Evolutionary conservation across 176 grass and related monocot genomes (phyloP).

Genomic region (Juncus inflexus): DNA sequence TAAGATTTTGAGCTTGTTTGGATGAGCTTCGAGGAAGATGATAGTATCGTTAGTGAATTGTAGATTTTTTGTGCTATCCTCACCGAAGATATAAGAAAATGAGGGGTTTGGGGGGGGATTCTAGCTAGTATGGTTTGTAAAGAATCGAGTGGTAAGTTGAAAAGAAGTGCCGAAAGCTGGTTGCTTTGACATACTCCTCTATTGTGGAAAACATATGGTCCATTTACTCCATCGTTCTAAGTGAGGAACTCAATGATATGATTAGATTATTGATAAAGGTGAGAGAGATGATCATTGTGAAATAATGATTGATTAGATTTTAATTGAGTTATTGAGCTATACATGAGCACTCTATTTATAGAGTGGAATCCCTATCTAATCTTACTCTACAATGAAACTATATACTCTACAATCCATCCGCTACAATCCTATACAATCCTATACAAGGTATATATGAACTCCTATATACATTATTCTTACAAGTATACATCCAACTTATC

Average conservation of each 20-base stretch:
- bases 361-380: too few relatives aligned
- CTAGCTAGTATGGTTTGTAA: neutral
- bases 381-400: too few relatives aligned
- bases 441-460: too few relatives aligned
- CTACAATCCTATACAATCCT: too few relatives aligned
- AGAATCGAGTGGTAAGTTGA: too few relatives aligned
- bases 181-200: neutral
- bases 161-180: neutral
- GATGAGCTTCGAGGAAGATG: neutral
- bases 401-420: too few relatives aligned
- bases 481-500: neutral
- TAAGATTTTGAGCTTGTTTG: neutral
- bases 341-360: too few relatives aligned
- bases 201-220: neutral
- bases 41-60: neutral
- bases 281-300: too few relatives aligned
- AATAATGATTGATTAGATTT: too few relatives aligned
- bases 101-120: neutral
- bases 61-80: neutral
- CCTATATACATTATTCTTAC: too few relatives aligned
- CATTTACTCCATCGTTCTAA: neutral
- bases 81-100: too few relatives aligned
- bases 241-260: neutral
- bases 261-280: neutral
- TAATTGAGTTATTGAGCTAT: too few relatives aligned